phyloP scores from a whole-genome alignment of 1,284 basidiomycete genomes.

The Trichosporon asahii region DNA sequence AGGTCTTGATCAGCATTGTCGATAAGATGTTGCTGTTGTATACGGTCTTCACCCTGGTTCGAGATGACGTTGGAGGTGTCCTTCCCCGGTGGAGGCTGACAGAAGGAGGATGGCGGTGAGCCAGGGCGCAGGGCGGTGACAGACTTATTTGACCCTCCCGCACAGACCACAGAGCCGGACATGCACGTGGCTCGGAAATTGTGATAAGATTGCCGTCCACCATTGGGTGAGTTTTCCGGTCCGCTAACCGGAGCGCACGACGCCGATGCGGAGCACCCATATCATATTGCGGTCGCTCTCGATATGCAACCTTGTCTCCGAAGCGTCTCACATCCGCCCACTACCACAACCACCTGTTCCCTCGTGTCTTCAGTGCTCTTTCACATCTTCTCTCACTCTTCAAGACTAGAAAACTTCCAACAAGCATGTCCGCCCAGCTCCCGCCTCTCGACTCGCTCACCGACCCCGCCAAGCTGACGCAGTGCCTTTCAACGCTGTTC shows the following conservation, averaged over 20 bases:
- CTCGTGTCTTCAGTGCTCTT: not conserved
- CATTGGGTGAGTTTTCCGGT: not conserved
- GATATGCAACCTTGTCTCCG: not conserved
- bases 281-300: not conserved
- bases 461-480: not conserved
- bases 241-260: not conserved
- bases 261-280: not conserved
- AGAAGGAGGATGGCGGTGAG: not conserved
- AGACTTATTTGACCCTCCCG: not conserved
- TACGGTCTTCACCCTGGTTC: not conserved
- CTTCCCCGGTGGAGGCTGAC: not conserved
- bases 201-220: not conserved
- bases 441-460: not conserved
- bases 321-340: not conserved
- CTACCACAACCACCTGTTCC: not conserved
- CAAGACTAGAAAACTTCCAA: not conserved
- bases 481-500: constrained; percentile 27
- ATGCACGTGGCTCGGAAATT: constrained; percentile 5
- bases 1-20: constrained; percentile 74
- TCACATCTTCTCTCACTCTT: not conserved
- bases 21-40: not conserved
- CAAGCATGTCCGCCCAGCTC: not conserved
- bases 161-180: not conserved
- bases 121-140: no score
- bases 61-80: not conserved